Conservation (phyloP, 345 rosid genomes). For the Salix viminalis region DNA sequence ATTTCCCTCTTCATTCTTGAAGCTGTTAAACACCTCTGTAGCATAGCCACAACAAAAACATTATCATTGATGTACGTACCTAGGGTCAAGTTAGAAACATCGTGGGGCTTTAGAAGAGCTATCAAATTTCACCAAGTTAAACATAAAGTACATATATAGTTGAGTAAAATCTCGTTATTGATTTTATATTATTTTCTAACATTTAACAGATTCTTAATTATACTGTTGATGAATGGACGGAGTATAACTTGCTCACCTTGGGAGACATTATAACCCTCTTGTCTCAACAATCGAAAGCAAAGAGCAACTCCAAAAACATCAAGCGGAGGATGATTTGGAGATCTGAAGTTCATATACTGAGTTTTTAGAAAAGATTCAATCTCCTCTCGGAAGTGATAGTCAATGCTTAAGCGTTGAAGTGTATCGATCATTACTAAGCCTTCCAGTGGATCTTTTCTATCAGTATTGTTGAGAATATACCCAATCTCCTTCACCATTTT, state of each 20-base stretch:
- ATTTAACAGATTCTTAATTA: too few species aligned
- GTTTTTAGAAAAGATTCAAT: slow-evolving; percentile 30
- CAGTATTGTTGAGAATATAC: neutral
- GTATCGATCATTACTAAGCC: slow-evolving; percentile 36
- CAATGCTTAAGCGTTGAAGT: slow-evolving; percentile 39
- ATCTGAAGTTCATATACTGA: slow-evolving; percentile 5
- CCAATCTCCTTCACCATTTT: neutral
- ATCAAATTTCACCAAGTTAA: too few species aligned
- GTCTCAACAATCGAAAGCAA: slow-evolving; percentile 23
- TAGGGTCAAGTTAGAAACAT: too few species aligned
- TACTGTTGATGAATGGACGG: too few species aligned
- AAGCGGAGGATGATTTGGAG: neutral
- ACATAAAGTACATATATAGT: too few species aligned
- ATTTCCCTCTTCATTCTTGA: slow-evolving; percentile 29
- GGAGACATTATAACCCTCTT: slow-evolving; percentile 14
- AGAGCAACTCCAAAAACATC: slow-evolving; percentile 29
- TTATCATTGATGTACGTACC: too few species aligned
- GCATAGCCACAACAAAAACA: too few species aligned
- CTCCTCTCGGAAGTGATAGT: slow-evolving; percentile 31
- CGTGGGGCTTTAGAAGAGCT: too few species aligned
- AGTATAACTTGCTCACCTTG: slow-evolving; percentile 14
- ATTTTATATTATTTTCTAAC: too few species aligned
- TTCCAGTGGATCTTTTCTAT: slow-evolving; percentile 6
- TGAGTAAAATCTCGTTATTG: too few species aligned
- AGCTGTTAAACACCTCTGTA: slow-evolving; percentile 31